Percentiles rank a stretch among this genome's conserved stretches.
phyloP scores from a whole-genome alignment of 768 basidiomycete species.

The Udeniomyces megalosporus region DNA sequence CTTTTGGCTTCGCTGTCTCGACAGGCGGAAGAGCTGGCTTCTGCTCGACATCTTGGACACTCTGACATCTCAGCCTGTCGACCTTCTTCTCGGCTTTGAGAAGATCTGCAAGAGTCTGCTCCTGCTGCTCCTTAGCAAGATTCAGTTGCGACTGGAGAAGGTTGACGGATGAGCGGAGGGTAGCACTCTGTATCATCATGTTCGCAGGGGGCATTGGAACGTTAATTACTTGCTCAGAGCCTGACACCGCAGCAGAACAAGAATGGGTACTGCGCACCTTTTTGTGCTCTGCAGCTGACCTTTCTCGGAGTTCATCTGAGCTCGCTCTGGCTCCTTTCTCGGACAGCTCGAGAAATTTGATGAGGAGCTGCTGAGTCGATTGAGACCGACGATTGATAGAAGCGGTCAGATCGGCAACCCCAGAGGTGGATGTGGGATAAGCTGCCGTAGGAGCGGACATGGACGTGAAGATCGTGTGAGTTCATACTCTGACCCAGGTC shows the following conservation, averaged over 20 bases:
- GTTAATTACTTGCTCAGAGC: too few species aligned
- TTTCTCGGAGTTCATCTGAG: constrained; percentile 22
- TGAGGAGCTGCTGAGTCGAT: constrained; percentile 7
- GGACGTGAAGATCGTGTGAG: too few species aligned
- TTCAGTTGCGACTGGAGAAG: constrained; percentile 19
- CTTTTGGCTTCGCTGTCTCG: too few species aligned
- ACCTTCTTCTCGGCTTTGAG: constrained; percentile 21
- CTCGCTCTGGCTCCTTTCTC: constrained; percentile 9
- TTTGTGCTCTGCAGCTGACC: constrained; percentile 32
- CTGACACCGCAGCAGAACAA: constrained; percentile 19
- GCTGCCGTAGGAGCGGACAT: neutral
- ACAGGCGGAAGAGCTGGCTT: neutral
- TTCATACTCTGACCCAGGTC: neutral
- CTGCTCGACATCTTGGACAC: constrained; percentile 20
- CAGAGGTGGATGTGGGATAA: neutral
- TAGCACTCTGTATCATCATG: constrained; percentile 1
- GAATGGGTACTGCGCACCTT: constrained; percentile 34
- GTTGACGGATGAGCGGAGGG: constrained; percentile 17
- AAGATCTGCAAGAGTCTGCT: constrained; percentile 17
- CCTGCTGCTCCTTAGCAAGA: constrained; percentile 16
- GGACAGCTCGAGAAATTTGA: constrained; percentile 15
- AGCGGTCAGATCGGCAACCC: neutral
- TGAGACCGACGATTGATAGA: constrained; percentile 10
- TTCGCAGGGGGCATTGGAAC: constrained; percentile 25
- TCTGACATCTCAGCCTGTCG: constrained; percentile 19